phyloP scores from a whole-genome alignment of 2,329 filamentous ascomycete species.

The Blumeria graminis region DNA sequence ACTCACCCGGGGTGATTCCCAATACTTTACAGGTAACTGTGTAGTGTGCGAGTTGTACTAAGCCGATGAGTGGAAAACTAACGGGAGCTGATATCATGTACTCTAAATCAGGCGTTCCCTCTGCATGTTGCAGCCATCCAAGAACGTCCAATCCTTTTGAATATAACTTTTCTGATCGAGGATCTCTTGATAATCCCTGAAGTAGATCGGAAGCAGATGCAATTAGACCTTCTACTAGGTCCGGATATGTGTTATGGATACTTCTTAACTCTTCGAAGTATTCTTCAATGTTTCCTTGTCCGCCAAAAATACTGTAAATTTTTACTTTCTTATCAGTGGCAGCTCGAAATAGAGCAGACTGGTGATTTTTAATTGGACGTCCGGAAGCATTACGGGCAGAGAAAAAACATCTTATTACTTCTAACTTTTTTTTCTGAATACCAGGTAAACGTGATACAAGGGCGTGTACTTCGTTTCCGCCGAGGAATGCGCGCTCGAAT shows the following conservation, averaged over 20 bases:
- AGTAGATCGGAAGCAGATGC: constrained; percentile 61
- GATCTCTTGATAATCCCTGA: constrained; percentile 60
- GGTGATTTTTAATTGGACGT: constrained; percentile 70
- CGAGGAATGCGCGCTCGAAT: constrained; percentile 85
- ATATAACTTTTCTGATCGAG: constrained; percentile 82
- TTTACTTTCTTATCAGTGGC: constrained; percentile 62
- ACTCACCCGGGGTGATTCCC: constrained; percentile 67
- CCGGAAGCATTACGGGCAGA: constrained; percentile 63
- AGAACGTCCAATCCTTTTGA: constrained; percentile 91
- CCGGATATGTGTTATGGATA: constrained; percentile 73
- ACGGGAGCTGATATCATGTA: constrained; percentile 89
- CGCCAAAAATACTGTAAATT: constrained; percentile 86
- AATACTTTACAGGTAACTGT: constrained; percentile 81
- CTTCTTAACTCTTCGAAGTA: constrained; percentile 96
- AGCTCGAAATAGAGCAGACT: constrained; percentile 78
- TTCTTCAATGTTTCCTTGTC: constrained; percentile 97
- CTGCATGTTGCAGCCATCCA: constrained; percentile 72
- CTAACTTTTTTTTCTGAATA: constrained; percentile 77
- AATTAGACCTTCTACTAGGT: constrained; percentile 72
- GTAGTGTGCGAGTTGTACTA: constrained; percentile 91
- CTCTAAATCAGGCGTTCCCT: constrained; percentile 77
- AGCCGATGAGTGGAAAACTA: constrained; percentile 83
- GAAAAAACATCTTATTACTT: constrained; percentile 80
- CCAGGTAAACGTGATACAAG: constrained; percentile 67
- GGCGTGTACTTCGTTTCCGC: constrained; percentile 89